phyloP scores from a whole-genome alignment of 2,329 filamentous ascomycete genomes.

The Aspergillus sp. region DNA sequence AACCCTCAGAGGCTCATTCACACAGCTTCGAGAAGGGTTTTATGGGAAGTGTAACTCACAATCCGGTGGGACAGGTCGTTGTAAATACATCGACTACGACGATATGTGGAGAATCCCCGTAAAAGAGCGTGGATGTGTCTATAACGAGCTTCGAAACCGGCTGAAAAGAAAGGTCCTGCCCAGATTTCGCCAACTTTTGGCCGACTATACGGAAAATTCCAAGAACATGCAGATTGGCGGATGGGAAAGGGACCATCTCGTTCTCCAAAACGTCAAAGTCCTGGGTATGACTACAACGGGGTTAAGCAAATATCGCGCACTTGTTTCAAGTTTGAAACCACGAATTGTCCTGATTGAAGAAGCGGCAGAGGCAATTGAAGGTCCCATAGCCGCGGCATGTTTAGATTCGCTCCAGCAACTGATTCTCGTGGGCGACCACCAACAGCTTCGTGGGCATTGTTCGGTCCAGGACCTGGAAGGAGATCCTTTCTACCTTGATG shows the following conservation, averaged over 20 bases:
- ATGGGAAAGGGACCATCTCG: constrained; percentile 59
- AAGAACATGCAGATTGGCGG: constrained; percentile 56
- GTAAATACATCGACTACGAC: constrained; percentile 33
- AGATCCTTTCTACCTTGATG: constrained; percentile 64
- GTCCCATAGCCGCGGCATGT: constrained; percentile 59
- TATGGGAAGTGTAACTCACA: constrained; percentile 21
- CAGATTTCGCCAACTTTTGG: constrained; percentile 52
- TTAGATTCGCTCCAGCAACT: constrained; percentile 63
- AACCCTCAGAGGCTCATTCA: constrained; percentile 48
- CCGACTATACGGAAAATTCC: constrained; percentile 52
- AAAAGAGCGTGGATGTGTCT: constrained; percentile 62
- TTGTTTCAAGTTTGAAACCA: constrained; percentile 66
- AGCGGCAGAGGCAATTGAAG: constrained; percentile 69
- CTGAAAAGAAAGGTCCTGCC: constrained; percentile 51
- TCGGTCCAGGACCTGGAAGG: constrained; percentile 60
- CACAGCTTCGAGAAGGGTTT: constrained; percentile 45
- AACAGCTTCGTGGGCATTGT: constrained; percentile 70
- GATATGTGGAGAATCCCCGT: constrained; percentile 64
- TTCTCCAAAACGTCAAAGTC: constrained; percentile 61
- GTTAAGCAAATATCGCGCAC: constrained; percentile 72
- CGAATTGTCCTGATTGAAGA: constrained; percentile 74
- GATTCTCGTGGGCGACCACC: constrained; percentile 74
- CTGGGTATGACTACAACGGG: constrained; percentile 77
- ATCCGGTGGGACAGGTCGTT: constrained; percentile 36
- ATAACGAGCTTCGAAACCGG: constrained; percentile 61